Percentiles rank a stretch among this genome's conserved stretches.
Evolutionary conservation across 2,329 filamentous ascomycete species (phyloP).

Genomic region (Tolypocladium inflatum): DNA sequence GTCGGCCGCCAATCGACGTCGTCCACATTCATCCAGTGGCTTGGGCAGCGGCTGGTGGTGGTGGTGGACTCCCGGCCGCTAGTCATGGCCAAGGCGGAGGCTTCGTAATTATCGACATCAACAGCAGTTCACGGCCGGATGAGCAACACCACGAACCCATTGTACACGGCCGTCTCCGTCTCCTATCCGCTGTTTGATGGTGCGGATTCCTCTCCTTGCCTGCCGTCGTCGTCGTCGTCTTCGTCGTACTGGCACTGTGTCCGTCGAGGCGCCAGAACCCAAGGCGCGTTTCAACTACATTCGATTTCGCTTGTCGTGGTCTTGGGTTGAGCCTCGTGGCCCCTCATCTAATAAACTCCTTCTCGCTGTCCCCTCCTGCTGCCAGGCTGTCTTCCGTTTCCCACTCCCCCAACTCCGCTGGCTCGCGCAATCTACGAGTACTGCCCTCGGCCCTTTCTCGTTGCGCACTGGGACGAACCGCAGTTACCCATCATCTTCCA

Average conservation of each 20-base stretch:
- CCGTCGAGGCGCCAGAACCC: not conserved
- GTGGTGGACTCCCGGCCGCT: no score
- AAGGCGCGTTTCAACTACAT: not conserved
- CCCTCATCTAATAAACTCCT: not conserved
- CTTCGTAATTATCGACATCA: not conserved
- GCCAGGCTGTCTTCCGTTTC: not conserved
- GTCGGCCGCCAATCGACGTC: not conserved
- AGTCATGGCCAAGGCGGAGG: not conserved
- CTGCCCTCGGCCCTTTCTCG: not conserved
- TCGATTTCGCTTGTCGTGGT: not conserved
- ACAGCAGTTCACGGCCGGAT: not conserved
- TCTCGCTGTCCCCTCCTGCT: not conserved
- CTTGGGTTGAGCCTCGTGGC: not conserved
- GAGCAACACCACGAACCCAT: not conserved
- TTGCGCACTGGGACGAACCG: no score
- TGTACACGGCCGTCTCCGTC: no score
- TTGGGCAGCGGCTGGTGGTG: no score
- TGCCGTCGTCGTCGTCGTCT: no score
- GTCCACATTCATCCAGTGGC: not conserved
- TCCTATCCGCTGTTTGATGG: no score
- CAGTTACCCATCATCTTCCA: not conserved
- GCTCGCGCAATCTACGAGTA: not conserved
- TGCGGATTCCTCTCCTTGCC: no score
- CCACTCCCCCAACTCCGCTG: not conserved
- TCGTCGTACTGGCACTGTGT: not conserved